Evolutionary conservation across 73 alveolate genomes (phyloP).

Genomic region (Tetrahymena elliotti): DNA sequence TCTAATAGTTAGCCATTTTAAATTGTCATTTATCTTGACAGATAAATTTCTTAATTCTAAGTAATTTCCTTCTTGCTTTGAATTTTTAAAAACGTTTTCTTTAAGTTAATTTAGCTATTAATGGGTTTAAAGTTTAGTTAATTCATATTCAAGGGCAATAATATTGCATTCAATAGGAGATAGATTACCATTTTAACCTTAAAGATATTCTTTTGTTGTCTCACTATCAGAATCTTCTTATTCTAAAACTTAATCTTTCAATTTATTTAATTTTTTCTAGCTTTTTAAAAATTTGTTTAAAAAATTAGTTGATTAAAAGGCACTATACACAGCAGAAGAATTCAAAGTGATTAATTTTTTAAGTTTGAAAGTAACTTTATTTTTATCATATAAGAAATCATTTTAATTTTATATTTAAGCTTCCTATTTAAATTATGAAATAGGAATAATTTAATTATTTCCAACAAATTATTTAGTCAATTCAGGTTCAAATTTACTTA

Average conservation of each 20-base stretch:
- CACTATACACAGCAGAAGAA: background rate
- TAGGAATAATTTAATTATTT: background rate
- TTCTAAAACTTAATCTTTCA: background rate
- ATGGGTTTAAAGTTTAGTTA: background rate
- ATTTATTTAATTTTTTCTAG: background rate
- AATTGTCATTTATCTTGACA: background rate
- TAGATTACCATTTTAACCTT: background rate
- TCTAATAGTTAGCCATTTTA: background rate
- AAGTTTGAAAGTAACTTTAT: background rate
- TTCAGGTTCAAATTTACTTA: background rate
- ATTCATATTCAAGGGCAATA: background rate
- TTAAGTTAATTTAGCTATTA: background rate
- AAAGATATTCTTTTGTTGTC: background rate
- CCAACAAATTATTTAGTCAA: background rate
- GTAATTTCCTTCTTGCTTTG: background rate
- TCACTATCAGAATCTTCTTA: background rate
- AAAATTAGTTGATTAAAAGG: background rate
- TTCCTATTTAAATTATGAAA: background rate
- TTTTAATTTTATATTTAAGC: background rate
- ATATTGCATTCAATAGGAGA: background rate
- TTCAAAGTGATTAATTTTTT: background rate
- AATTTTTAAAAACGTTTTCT: background rate
- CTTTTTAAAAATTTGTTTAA: background rate
- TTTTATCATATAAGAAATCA: background rate
- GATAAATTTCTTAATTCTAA: background rate